A percentile compares a stretch with the other conserved stretches of the same genome.
Evolutionary conservation across 2,329 filamentous ascomycete genomes (phyloP).

Genomic region (Cladosporium velox): DNA sequence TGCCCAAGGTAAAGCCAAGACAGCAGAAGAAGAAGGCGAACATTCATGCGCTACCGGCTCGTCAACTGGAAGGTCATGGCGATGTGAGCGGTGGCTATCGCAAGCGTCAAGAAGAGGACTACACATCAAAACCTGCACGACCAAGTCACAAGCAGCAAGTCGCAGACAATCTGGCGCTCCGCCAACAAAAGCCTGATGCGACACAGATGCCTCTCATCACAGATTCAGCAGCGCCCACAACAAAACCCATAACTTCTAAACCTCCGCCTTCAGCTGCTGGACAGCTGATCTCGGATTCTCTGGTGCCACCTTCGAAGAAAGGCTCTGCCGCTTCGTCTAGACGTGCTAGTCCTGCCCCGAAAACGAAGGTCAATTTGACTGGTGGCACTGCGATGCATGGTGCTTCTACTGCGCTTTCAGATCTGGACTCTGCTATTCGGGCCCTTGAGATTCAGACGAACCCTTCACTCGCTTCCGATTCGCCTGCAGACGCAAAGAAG

Average conservation of each 20-base stretch:
- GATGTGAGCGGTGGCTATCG: constrained; percentile 70
- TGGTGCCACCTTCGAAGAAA: constrained; percentile 49
- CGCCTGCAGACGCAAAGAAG: constrained; percentile 56
- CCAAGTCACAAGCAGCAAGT: constrained; percentile 40
- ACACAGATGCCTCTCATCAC: constrained; percentile 46
- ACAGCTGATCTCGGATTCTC: constrained; percentile 75
- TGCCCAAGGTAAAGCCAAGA: constrained; percentile 32
- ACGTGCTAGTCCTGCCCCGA: constrained; percentile 54
- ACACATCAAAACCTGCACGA: constrained; percentile 58
- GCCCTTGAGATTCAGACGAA: constrained; percentile 91
- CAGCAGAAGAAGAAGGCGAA: constrained; percentile 47
- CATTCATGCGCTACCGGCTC: constrained; percentile 41
- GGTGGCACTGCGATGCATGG: constrained; percentile 83
- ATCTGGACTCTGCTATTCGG: constrained; percentile 76
- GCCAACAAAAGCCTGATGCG: constrained; percentile 51
- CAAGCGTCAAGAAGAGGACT: constrained; percentile 75
- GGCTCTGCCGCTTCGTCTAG: constrained; percentile 46
- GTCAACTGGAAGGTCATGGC: constrained; percentile 60
- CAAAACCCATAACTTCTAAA: constrained; percentile 50
- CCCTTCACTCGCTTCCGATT: constrained; percentile 57
- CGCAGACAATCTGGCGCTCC: constrained; percentile 51
- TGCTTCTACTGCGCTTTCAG: constrained; percentile 69
- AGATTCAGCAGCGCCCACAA: constrained; percentile 47
- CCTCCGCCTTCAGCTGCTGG: constrained; percentile 70
- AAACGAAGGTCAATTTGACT: constrained; percentile 69